A percentile compares a stretch with the other conserved stretches of the same genome.
Evolutionary conservation across 2,329 filamentous ascomycete species (phyloP).

Genomic region (Colletotrichum australisinense): DNA sequence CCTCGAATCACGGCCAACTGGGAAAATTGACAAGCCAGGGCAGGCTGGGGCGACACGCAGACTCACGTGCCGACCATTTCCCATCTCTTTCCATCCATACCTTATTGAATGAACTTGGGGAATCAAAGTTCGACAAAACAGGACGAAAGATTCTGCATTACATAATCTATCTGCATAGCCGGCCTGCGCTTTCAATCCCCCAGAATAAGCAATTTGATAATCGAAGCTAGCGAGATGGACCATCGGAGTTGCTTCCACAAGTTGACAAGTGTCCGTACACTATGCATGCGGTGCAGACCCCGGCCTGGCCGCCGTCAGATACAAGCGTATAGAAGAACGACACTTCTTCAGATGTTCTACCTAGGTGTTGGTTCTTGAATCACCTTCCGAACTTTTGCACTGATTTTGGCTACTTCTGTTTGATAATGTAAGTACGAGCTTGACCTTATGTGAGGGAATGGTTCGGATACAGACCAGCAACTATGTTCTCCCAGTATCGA

Average conservation of each 20-base stretch:
- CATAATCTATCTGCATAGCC: neutral
- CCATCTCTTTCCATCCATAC: neutral
- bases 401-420: neutral
- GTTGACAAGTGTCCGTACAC: too few relatives aligned
- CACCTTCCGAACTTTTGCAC: too few relatives aligned
- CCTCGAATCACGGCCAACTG: slow-evolving; percentile 18
- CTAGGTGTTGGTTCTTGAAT: neutral
- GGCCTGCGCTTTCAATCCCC: neutral
- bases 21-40: slow-evolving; percentile 27
- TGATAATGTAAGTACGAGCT: neutral
- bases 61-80: slow-evolving; percentile 10
- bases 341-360: neutral
- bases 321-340: neutral
- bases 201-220: slow-evolving; percentile 5
- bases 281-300: neutral
- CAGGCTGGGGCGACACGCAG: slow-evolving; percentile 2
- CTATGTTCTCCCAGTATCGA: neutral
- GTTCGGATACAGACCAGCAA: neutral
- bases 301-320: neutral
- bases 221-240: slow-evolving; percentile 11
- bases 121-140: neutral
- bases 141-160: neutral
- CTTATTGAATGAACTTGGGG: neutral
- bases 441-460: neutral
- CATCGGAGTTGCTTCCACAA: slow-evolving; percentile 19